These are phyloP conservation scores for Penicillium sp. DNA, from an alignment of 2,329 filamentous ascomycete species.

Conservation along the genomic window DNA sequence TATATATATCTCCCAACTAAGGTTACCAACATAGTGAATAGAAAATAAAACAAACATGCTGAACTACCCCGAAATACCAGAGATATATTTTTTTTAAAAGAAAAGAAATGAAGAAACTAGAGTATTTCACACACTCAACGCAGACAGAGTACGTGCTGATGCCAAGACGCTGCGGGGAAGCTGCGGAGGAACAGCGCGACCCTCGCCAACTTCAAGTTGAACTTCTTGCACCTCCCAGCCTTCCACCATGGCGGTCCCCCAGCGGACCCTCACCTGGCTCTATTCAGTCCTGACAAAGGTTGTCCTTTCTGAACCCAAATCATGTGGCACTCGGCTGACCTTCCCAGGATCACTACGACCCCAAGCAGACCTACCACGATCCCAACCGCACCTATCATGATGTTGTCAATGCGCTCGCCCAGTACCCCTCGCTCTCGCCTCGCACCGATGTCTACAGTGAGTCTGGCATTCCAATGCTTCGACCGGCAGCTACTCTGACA, in stretches of 20 bases:
- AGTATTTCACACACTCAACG: too few species aligned
- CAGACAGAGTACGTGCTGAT: too few species aligned
- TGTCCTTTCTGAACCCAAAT: slow-evolving; percentile 22
- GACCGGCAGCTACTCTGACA: slow-evolving; percentile 12
- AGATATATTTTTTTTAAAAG: too few species aligned
- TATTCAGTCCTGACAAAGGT: slow-evolving; percentile 87
- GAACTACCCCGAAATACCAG: too few species aligned
- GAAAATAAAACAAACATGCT: too few species aligned
- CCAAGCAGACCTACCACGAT: slow-evolving; percentile 82
- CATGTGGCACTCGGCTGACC: neutral
- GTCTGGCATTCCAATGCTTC: slow-evolving; percentile 31
- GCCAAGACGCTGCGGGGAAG: slow-evolving; percentile 26
- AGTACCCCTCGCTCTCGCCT: slow-evolving; percentile 78
- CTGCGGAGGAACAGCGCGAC: slow-evolving; percentile 14
- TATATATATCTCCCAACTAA: too few species aligned
- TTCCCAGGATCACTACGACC: slow-evolving; percentile 41
- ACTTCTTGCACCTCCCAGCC: slow-evolving; percentile 8
- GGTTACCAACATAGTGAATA: too few species aligned
- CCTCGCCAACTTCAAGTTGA: neutral
- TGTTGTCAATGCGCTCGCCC: slow-evolving; percentile 78
- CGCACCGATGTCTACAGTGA: slow-evolving; percentile 95
- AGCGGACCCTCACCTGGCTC: slow-evolving; percentile 92
- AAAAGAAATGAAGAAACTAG: too few species aligned
- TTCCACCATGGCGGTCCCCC: slow-evolving; percentile 66
- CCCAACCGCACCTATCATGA: slow-evolving; percentile 92